Conservation (phyloP, 1,284 basidiomycete species). For the Cutaneotrichosporon sp. region DNA sequence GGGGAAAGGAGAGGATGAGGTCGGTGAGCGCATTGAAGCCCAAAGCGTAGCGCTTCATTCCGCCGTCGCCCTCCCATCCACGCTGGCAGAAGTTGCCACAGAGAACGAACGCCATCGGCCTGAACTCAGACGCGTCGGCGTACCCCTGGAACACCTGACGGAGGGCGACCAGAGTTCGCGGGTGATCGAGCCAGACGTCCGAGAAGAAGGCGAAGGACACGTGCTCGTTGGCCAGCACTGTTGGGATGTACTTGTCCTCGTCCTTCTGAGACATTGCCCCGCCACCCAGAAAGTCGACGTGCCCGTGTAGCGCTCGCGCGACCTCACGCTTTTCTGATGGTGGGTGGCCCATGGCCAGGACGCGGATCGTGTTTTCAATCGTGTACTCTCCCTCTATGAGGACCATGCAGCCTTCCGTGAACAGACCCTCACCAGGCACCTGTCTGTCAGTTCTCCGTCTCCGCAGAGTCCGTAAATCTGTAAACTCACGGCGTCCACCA, state of each 20-base stretch:
- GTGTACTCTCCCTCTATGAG: slow-evolving; percentile 97
- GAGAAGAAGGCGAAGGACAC: slow-evolving; percentile 93
- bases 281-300: slow-evolving; percentile 90
- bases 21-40: slow-evolving; percentile 83
- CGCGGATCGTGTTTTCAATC: slow-evolving; percentile 79
- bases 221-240: slow-evolving; percentile 56
- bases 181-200: slow-evolving; percentile 75
- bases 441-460: slow-evolving; percentile 41
- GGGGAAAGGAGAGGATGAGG: slow-evolving; percentile 76
- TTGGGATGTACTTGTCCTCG: slow-evolving; percentile 59
- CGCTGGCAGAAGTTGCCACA: slow-evolving; percentile 93
- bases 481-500: slow-evolving; percentile 72
- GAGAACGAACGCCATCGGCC: slow-evolving; percentile 81
- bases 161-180: slow-evolving; percentile 74
- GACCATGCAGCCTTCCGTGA: slow-evolving; percentile 93
- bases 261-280: slow-evolving; percentile 89
- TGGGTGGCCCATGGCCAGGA: slow-evolving; percentile 94
- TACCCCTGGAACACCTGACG: slow-evolving; percentile 87
- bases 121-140: slow-evolving; percentile 74
- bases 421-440: slow-evolving; percentile 94
- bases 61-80: slow-evolving; percentile 74
- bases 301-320: slow-evolving; percentile 83
- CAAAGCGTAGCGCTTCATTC: slow-evolving; percentile 80
- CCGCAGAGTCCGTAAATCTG: neutral
- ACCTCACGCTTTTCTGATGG: slow-evolving; percentile 84